Percentiles rank a stretch among this genome's conserved stretches.
Conservation (phyloP, 805 yeast genomes). For the Starmerella roubikii region DNA sequence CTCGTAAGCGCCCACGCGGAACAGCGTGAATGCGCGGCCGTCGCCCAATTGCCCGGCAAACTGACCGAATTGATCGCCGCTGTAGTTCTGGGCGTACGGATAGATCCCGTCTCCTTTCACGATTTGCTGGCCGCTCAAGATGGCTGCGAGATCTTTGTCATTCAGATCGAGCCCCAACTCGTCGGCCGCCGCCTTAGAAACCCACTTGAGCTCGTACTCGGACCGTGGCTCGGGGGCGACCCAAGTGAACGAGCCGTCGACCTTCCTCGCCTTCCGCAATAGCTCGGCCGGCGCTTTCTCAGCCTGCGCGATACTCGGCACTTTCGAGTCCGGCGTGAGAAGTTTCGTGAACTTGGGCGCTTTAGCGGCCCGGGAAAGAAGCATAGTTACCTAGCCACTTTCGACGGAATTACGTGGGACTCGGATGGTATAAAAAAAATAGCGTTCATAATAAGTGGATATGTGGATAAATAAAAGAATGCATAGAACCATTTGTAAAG, state of each 20-base stretch:
- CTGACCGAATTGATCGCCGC: slow-evolving; percentile 92
- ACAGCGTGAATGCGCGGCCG: slow-evolving; percentile 76
- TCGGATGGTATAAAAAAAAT: too few species aligned
- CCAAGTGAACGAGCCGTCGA: slow-evolving; percentile 57
- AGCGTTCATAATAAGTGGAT: too few species aligned
- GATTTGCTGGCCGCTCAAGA: slow-evolving; percentile 45
- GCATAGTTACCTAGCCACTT: too few species aligned
- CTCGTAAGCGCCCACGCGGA: slow-evolving; percentile 51
- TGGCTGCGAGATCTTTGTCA: slow-evolving; percentile 28
- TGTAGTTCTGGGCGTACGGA: slow-evolving; percentile 86
- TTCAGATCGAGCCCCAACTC: slow-evolving; percentile 40
- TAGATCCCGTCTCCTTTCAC: slow-evolving; percentile 33
- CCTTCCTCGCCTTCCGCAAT: slow-evolving; percentile 40
- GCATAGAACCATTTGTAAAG: background rate
- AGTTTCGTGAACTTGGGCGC: slow-evolving; percentile 24
- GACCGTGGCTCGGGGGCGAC: slow-evolving; percentile 49
- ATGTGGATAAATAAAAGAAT: too few species aligned
- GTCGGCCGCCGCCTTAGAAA: slow-evolving; percentile 44
- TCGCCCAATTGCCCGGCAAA: slow-evolving; percentile 98
- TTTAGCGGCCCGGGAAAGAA: slow-evolving; percentile 14
- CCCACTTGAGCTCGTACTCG: slow-evolving; percentile 35
- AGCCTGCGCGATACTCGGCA: slow-evolving; percentile 29
- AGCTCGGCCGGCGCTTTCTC: slow-evolving; percentile 23
- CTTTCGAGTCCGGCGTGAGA: slow-evolving; percentile 28
- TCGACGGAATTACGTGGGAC: too few species aligned